Conservation (phyloP, 257 asterid genomes). For the Henckelia pumila region DNA sequence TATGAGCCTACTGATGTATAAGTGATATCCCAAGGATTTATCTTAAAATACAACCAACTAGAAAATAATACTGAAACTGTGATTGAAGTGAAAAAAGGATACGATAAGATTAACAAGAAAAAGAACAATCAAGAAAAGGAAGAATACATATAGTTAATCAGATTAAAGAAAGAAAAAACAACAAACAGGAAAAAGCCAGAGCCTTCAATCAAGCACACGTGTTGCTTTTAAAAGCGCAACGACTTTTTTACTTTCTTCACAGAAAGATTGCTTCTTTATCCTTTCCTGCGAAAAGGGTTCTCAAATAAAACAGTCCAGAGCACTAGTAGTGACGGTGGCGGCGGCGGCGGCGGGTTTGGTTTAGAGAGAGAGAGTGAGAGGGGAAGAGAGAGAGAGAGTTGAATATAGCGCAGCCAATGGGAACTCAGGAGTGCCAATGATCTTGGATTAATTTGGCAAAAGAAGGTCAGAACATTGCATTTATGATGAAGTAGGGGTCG, state of each 20-base stretch:
- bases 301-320: not conserved
- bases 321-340: not conserved
- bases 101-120: constrained; percentile 19
- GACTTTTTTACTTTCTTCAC: not conserved
- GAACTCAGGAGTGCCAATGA: constrained; percentile 27
- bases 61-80: not conserved
- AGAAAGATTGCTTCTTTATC: not conserved
- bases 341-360: not conserved
- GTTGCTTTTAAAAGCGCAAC: not conserved
- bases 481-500: not conserved
- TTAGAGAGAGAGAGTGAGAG: constrained; percentile 16
- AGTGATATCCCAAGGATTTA: not conserved
- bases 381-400: not conserved
- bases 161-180: not conserved
- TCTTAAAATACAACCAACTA: not conserved
- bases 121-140: constrained; percentile 16
- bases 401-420: constrained; percentile 31
- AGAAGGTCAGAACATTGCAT: constrained; percentile 23
- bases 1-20: not conserved
- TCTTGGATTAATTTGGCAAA: constrained; percentile 20
- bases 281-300: not conserved
- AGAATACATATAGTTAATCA: not conserved
- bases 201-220: not conserved
- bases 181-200: not conserved
- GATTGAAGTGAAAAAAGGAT: constrained; percentile 21